Evolutionary conservation across 805 yeast species (phyloP).

Genomic region (Kurtzmaniella fragi): DNA sequence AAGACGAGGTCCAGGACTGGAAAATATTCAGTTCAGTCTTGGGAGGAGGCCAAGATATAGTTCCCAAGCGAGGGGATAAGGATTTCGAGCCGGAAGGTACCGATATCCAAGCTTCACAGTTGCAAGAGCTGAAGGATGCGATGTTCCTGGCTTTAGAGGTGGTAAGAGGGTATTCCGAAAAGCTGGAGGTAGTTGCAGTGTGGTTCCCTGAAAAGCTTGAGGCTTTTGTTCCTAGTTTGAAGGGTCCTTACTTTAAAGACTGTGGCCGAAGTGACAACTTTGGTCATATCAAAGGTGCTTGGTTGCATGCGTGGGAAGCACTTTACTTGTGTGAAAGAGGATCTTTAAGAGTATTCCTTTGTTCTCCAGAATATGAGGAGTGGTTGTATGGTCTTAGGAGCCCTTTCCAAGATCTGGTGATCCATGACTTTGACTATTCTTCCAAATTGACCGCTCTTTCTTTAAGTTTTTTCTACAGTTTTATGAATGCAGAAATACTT

Average conservation of each 20-base stretch:
- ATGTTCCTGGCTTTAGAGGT: constrained; percentile 66
- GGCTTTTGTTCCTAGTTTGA: constrained; percentile 42
- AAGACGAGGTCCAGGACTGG: constrained; percentile 31
- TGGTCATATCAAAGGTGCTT: constrained; percentile 24
- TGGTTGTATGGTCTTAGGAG: constrained; percentile 10
- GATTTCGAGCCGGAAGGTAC: constrained; percentile 85
- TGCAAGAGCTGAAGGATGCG: constrained; percentile 53
- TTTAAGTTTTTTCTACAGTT: constrained; percentile 59
- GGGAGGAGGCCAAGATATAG: constrained; percentile 3
- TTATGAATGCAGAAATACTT: constrained; percentile 36
- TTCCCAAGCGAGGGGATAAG: constrained; percentile 79
- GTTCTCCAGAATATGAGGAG: constrained; percentile 13
- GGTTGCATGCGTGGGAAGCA: constrained; percentile 62
- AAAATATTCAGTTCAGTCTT: constrained; percentile 9
- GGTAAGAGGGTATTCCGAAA: constrained; percentile 44
- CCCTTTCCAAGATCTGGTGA: background rate
- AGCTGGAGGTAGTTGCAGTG: constrained; percentile 49
- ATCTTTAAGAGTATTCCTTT: constrained; percentile 26
- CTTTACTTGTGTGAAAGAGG: constrained; percentile 83
- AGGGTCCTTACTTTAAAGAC: constrained; percentile 69
- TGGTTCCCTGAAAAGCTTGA: constrained; percentile 28
- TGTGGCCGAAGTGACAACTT: constrained; percentile 45
- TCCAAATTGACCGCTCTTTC: constrained; percentile 36
- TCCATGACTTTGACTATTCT: constrained; percentile 15
- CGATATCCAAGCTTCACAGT: constrained; percentile 38